A percentile compares a stretch with the other conserved stretches of the same genome.
Conservation (phyloP, 495 filamentous ascomycete species). For the Aspergillus saccharolyticus region DNA sequence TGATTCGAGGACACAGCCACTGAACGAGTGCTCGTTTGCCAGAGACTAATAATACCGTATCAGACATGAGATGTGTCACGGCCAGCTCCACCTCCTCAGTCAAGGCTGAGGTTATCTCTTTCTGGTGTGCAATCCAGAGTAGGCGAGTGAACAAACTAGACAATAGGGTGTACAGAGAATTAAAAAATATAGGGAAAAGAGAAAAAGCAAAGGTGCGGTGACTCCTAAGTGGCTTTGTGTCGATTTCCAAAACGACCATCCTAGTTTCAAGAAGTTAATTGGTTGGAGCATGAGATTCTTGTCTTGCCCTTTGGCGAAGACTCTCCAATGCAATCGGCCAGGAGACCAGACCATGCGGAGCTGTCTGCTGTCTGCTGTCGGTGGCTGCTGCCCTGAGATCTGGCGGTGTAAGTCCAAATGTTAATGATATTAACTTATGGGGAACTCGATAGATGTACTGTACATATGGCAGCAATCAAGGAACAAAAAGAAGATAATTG, state of each 20-base stretch:
- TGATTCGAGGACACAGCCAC: neutral
- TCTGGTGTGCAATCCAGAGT: neutral
- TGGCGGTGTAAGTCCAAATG: conserved; percentile 15
- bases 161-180: no score
- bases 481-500: no score
- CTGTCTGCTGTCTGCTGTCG: neutral
- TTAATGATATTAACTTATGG: no score
- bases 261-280: neutral
- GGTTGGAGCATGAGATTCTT: neutral
- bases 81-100: neutral
- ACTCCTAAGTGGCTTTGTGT: neutral
- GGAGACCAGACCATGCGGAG: neutral
- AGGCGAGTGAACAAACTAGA: neutral
- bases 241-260: neutral
- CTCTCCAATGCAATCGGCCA: neutral
- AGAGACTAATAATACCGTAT: neutral
- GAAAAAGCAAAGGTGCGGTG: neutral
- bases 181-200: no score
- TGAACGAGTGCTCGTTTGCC: neutral
- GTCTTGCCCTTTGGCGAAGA: neutral
- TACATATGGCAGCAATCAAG: no score
- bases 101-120: conserved; percentile 6
- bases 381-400: conserved; percentile 18
- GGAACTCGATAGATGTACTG: no score
- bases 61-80: conserved; percentile 1